Evolutionary conservation across 1,284 basidiomycete genomes (phyloP), one percentile per base, ranked within the genome.

Genomic region (Puccinia novopanici): DNA sequence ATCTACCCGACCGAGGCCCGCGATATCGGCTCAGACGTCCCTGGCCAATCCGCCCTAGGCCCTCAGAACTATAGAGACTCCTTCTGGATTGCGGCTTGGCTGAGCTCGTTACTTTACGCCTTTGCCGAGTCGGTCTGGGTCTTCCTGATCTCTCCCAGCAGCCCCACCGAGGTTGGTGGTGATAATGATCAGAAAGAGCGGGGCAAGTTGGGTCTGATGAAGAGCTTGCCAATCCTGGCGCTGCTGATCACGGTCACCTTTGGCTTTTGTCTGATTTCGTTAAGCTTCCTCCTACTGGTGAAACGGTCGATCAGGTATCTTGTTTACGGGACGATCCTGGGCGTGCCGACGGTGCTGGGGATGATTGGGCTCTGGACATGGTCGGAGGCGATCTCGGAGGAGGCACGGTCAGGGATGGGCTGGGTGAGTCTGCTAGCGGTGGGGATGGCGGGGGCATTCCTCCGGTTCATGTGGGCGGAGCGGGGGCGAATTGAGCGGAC

Each of bases 1-100:
- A 72, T 79, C 50, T 79, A 79, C 45, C 77, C 77, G 12, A 70
- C 77, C 50, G 77, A 79, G 67, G 77, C 77, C 9, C 67, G 77
- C 0, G 77, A 79, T 59, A 79, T 79, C 15, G 77, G 77, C 67
- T 48, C 77, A 19, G 68, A 79, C 17, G 77, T 79, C 0, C n/a
- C 67, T 15, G 77, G 77, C 48, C 77, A 79, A 42, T 34, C 67
- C n/a, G 22, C 68, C 22, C 37, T 72, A 1, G 77, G 77, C 22
- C 77, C 77, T 2, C 77, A 79, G 57, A 79, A 17, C 27, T 79
- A 72, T 50, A 34, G 77, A 10, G 77, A 79, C 71, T 59, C 77
- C n/a, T 72, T 79, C 57, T 79, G 77, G 77, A 71, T 79, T 17
- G 77, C 55, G 19, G 48, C 67, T 10, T 79, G 77, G 77, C 45